Conservation (phyloP, 2,329 filamentous ascomycete species). For the Incumbomyces delicatus region DNA sequence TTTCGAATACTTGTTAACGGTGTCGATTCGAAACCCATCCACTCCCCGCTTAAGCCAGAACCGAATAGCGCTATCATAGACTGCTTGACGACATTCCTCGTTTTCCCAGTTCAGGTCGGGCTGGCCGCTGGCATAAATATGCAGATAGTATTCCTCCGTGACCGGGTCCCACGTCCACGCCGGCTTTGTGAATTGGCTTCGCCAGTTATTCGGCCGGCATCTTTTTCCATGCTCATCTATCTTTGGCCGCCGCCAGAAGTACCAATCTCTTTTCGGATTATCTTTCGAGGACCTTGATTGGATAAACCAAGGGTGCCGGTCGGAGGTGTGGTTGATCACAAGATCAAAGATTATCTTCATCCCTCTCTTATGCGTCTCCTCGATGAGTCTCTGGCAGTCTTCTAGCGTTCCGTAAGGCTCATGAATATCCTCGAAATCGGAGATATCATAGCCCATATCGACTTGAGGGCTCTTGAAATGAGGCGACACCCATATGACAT, state of each 20-base stretch:
- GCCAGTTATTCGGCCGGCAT: constrained; percentile 63
- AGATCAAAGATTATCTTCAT: constrained; percentile 63
- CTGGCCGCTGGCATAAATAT: constrained; percentile 60
- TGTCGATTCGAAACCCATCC: constrained; percentile 59
- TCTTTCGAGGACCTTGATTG: constrained; percentile 49
- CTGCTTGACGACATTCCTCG: constrained; percentile 49
- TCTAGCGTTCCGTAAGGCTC: constrained; percentile 51
- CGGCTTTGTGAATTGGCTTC: constrained; percentile 44
- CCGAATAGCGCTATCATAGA: constrained; percentile 57
- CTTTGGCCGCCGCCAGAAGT: constrained; percentile 42
- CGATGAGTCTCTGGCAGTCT: constrained; percentile 51
- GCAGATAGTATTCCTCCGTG: constrained; percentile 61
- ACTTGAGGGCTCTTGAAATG: constrained; percentile 55
- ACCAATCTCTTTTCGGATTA: constrained; percentile 57
- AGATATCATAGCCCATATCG: constrained; percentile 63
- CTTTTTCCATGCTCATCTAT: constrained; percentile 45
- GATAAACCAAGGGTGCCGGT: constrained; percentile 59
- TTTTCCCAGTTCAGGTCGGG: constrained; percentile 74
- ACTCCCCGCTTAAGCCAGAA: constrained; percentile 67
- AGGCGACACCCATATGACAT: constrained; percentile 59
- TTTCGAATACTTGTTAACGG: constrained; percentile 58
- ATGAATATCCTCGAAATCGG: constrained; percentile 54
- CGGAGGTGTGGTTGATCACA: constrained; percentile 64
- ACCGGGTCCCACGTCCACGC: constrained; percentile 53
- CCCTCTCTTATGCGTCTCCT: constrained; percentile 45